These are phyloP conservation scores for Torulaspora franciscae DNA, from an alignment of 805 yeast species.

Conservation along the genomic window DNA sequence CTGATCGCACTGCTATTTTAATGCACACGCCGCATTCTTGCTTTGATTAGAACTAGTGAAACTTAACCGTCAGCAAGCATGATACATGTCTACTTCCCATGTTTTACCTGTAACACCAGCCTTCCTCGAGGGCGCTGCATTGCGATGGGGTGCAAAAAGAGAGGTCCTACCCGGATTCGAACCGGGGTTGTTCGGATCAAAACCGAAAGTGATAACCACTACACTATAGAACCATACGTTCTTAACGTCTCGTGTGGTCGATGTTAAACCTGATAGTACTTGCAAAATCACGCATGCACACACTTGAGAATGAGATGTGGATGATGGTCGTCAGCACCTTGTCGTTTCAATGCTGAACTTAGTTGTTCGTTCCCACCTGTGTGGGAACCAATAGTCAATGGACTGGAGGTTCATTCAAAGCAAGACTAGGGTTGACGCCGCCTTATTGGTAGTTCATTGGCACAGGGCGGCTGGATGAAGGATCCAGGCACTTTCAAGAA, in stretches of 20 bases:
- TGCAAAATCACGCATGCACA: too few relatives aligned
- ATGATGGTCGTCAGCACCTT: too few relatives aligned
- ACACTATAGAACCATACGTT: constrained; percentile 49
- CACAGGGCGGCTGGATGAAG: too few relatives aligned
- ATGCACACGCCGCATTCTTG: background rate
- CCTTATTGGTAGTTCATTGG: too few relatives aligned
- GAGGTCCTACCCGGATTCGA: constrained; percentile 82
- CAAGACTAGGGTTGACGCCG: too few relatives aligned
- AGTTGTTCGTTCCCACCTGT: too few relatives aligned
- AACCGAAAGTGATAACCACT: constrained; percentile 80
- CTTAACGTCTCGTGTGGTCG: background rate
- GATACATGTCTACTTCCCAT: background rate
- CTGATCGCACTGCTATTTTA: background rate
- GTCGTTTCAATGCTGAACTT: too few relatives aligned
- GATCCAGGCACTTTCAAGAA: too few relatives aligned
- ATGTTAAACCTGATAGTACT: too few relatives aligned
- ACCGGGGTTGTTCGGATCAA: constrained; percentile 80
- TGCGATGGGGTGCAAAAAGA: constrained; percentile 15
- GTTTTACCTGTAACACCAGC: background rate
- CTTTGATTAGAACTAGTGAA: background rate
- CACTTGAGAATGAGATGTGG: too few relatives aligned
- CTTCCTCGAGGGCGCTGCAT: background rate
- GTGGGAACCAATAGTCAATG: too few relatives aligned
- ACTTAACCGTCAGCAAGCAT: background rate
- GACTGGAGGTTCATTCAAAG: too few relatives aligned